phyloP scores from a whole-genome alignment of 768 basidiomycete genomes.

The Calocera viscosa region DNA sequence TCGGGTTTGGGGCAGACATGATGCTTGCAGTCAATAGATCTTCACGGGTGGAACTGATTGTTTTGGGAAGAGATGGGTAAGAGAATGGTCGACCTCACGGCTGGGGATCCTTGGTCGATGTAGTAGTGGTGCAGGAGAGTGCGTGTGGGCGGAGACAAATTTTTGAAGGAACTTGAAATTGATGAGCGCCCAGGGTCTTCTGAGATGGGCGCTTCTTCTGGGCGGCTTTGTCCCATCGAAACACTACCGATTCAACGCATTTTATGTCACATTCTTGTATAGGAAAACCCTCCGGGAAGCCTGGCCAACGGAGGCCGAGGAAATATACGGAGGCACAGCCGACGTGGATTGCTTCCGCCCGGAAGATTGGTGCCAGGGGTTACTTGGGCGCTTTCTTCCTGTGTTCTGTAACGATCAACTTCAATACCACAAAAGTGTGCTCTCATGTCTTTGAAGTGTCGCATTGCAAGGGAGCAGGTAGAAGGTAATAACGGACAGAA shows the following conservation, averaged over 20 bases:
- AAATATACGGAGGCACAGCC: too few species aligned
- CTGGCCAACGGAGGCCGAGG: background rate
- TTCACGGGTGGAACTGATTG: background rate
- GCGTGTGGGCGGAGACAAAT: background rate
- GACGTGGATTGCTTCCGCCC: too few species aligned
- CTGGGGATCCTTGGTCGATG: constrained; percentile 5
- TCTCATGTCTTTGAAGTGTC: too few species aligned
- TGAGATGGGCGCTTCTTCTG: background rate
- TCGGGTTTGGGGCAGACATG: constrained; percentile 55
- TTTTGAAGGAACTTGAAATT: background rate
- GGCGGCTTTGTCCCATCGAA: background rate
- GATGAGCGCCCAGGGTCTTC: background rate
- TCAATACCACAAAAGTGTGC: too few species aligned
- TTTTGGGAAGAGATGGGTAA: background rate
- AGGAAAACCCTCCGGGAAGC: background rate
- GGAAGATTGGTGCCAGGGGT: too few species aligned
- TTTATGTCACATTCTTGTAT: too few species aligned
- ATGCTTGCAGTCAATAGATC: background rate
- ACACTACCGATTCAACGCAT: background rate
- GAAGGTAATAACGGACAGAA: too few species aligned
- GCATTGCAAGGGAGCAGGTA: too few species aligned
- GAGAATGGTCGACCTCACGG: constrained; percentile 2
- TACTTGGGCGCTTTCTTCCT: too few species aligned
- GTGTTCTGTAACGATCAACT: too few species aligned
- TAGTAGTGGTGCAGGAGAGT: background rate